Base-by-base conservation (phyloP, 306 rosid genomes). In the Pachyrhizus erosus region DNA sequence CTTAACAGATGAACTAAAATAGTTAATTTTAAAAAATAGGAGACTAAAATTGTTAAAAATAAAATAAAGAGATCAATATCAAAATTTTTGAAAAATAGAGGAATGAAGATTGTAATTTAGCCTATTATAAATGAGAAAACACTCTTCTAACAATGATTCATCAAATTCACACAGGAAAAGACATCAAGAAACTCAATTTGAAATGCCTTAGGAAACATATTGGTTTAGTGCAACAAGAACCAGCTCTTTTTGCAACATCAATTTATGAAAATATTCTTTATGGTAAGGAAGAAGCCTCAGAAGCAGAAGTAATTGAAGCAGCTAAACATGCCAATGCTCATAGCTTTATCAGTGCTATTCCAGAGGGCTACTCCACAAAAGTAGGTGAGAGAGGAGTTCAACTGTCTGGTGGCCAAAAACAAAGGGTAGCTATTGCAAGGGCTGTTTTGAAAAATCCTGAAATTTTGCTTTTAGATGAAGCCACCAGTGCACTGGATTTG, bases 311-410 rank as follows among this genome's bases (percentile, higher is more conserved):
- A 34, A 87, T 88, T 55, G 92, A 90, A 87, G 94, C 97, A 24
- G 94, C 97, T 0, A 93, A 90, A 85, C 94, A 84, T 9, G 93
- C 98, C 33, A 92, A 92, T 81, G 98, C 98, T 12, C 97, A 94
- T 62, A 88, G 77, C 80, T 92, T 91, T 76, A 88, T 94, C 29
- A 90, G 97, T 68, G 88, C 84, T 2, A 92, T 94, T 72, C 98
- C 98, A 6, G 94, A 91, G 55, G 97, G 98, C 70, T 94, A 92
- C 90, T 87, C 89, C 13, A 94, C 98, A 8, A 89, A 89, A 85
- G 97, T 93, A 0, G 98, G 98, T 0, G 98, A 94, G 87, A 71
- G 98, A 81, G 97, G 98, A 24, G 93, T 92, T 74, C 97, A 91
- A 80, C 94, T 94, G 1, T 94, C 97, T 7, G 98, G 98, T 26